Conservation (phyloP, 1,284 basidiomycete genomes). For the Neolentinus lepideus region DNA sequence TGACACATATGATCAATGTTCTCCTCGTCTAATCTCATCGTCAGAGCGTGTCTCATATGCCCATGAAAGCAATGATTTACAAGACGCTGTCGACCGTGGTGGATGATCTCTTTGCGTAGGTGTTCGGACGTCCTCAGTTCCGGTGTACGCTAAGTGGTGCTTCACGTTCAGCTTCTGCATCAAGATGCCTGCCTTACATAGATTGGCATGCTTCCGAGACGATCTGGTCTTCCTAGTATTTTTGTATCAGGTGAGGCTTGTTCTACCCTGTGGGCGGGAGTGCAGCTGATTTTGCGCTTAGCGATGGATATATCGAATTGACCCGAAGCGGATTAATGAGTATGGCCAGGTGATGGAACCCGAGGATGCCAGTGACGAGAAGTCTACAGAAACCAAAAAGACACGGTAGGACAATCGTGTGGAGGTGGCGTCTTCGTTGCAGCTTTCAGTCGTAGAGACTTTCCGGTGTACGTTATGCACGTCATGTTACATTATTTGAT, state of each 20-base stretch:
- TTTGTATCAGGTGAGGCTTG: slow-evolving; percentile 66
- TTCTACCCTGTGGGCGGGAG: neutral
- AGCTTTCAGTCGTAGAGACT: neutral
- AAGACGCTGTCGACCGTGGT: slow-evolving; percentile 88
- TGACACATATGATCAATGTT: slow-evolving; percentile 4
- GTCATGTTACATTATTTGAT: neutral
- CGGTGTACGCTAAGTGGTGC: slow-evolving; percentile 4
- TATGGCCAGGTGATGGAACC: slow-evolving; percentile 78
- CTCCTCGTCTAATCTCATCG: slow-evolving; percentile 11
- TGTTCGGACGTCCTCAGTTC: slow-evolving; percentile 12
- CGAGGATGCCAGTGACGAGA: slow-evolving; percentile 39
- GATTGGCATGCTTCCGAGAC: slow-evolving; percentile 86
- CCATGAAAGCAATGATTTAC: slow-evolving; percentile 96
- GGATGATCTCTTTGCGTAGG: slow-evolving; percentile 89
- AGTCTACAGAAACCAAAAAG: slow-evolving; percentile 39
- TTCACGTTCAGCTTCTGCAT: slow-evolving; percentile 69
- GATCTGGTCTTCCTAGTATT: slow-evolving; percentile 87
- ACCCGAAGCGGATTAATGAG: slow-evolving; percentile 92
- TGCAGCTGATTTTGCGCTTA: slow-evolving; percentile 23
- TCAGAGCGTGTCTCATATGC: slow-evolving; percentile 87
- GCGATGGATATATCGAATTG: slow-evolving; percentile 95
- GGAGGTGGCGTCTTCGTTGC: neutral
- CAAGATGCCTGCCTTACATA: slow-evolving; percentile 93
- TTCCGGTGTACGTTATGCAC: neutral
- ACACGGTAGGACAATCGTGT: slow-evolving; percentile 28